Conservation (phyloP, 192 early-diverging fungal species). For the Geosiphon pyriformis region DNA sequence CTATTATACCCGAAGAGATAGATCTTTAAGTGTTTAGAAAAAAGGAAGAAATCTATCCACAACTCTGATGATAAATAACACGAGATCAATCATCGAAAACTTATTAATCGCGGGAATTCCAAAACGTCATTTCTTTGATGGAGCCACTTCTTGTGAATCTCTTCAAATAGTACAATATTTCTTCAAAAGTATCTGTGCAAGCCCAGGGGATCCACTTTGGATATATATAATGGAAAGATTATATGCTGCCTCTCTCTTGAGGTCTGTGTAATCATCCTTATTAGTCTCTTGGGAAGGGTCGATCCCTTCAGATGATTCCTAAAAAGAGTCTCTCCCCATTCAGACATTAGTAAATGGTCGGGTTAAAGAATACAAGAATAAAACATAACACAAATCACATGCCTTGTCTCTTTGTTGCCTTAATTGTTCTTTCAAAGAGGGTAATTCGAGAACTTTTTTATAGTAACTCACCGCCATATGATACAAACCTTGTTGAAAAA, state of each 20-base stretch:
- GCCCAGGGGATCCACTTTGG: slow-evolving; percentile 59
- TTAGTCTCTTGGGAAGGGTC: neutral
- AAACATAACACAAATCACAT: too few species aligned
- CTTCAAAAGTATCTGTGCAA: slow-evolving; percentile 65
- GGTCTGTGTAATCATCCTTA: slow-evolving; percentile 46
- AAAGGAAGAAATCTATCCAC: too few species aligned
- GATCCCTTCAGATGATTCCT: neutral
- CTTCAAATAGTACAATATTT: slow-evolving; percentile 80
- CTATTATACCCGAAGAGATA: too few species aligned
- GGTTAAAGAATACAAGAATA: too few species aligned
- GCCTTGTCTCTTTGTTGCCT: slow-evolving; percentile 18
- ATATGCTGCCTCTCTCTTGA: slow-evolving; percentile 83
- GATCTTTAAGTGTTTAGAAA: too few species aligned
- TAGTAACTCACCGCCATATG: slow-evolving; percentile 88
- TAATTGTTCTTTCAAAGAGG: slow-evolving; percentile 33
- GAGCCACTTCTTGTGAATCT: too few species aligned
- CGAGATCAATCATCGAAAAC: too few species aligned
- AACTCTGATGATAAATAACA: too few species aligned
- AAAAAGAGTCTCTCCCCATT: neutral
- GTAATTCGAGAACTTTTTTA: slow-evolving; percentile 61
- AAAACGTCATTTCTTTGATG: too few species aligned
- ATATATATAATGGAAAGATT: slow-evolving; percentile 83
- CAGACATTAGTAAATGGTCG: too few species aligned
- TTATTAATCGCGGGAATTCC: too few species aligned
- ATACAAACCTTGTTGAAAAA: slow-evolving; percentile 45